Evolutionary conservation across 2,329 filamentous ascomycete species (phyloP).

Genomic region (Cryphonectria japonica): DNA sequence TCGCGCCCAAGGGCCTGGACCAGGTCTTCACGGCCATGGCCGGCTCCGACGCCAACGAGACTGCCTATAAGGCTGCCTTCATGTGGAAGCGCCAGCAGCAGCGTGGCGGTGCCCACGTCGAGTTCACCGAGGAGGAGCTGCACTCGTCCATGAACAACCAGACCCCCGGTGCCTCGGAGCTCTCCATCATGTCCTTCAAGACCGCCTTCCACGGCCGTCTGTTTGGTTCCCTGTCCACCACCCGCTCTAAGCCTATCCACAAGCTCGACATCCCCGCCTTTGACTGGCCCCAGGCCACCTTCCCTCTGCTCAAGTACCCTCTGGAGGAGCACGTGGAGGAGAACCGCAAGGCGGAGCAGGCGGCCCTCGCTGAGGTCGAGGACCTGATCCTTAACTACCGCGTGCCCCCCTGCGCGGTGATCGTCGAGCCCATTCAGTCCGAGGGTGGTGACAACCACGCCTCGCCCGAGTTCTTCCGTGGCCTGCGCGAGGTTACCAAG

Average conservation of each 20-base stretch:
- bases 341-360: constrained; percentile 80
- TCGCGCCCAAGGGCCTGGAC: constrained; percentile 80
- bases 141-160: constrained; percentile 79
- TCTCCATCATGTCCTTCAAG: constrained; percentile 89
- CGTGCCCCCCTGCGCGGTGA: constrained; percentile 77
- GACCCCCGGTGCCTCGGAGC: constrained; percentile 70
- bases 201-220: constrained; percentile 88
- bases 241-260: constrained; percentile 90
- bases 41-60: constrained; percentile 91
- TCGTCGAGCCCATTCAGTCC: constrained; percentile 90
- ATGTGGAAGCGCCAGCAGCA: constrained; percentile 86
- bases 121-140: constrained; percentile 80
- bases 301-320: constrained; percentile 85
- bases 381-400: constrained; percentile 78
- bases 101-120: constrained; percentile 75
- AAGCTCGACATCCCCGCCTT: constrained; percentile 95
- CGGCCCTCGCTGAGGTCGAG: constrained; percentile 82
- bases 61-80: constrained; percentile 93
- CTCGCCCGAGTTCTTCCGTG: constrained; percentile 82
- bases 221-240: constrained; percentile 85
- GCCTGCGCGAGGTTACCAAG: constrained; percentile 77
- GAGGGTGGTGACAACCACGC: constrained; percentile 96
- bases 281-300: constrained; percentile 90
- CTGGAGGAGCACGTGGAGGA: constrained; percentile 78
- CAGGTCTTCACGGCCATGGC: constrained; percentile 91